A percentile compares a stretch with the other conserved stretches of the same genome.
phyloP scores from a whole-genome alignment of 192 early-diverging fungal species.

The Coemansia sp. region DNA sequence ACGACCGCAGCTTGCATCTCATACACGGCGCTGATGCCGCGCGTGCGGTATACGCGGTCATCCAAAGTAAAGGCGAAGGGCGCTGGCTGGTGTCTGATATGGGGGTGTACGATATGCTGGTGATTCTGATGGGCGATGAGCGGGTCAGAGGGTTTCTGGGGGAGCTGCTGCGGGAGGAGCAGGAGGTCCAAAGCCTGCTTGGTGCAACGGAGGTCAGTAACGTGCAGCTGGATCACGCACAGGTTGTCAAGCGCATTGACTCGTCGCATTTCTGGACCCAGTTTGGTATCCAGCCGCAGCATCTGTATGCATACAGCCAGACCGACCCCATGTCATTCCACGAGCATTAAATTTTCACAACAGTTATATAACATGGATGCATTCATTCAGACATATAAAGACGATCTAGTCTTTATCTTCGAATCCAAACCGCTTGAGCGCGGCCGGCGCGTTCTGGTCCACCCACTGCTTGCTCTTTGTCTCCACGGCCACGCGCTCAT shows the following conservation, averaged over 20 bases:
- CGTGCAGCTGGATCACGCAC: slow-evolving; percentile 19
- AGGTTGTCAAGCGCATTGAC: slow-evolving; percentile 37
- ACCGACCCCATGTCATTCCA: slow-evolving; percentile 11
- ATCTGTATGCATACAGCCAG: slow-evolving; percentile 13
- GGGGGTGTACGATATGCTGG: slow-evolving; percentile 35
- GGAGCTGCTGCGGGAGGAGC: slow-evolving; percentile 14
- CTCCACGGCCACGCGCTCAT: slow-evolving; percentile 12
- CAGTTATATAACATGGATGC: too few species aligned
- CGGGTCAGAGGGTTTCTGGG: slow-evolving; percentile 17
- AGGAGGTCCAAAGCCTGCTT: slow-evolving; percentile 12
- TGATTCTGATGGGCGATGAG: slow-evolving; percentile 23
- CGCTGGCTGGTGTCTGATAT: slow-evolving; percentile 47
- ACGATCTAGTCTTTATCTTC: neutral
- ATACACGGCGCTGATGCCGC: slow-evolving; percentile 45
- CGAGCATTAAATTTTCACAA: neutral
- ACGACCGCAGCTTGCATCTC: slow-evolving; percentile 43
- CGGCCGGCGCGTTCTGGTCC: slow-evolving; percentile 10
- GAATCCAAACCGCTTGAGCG: slow-evolving; percentile 10
- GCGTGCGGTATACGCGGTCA: slow-evolving; percentile 18
- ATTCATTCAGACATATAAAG: slow-evolving; percentile 4
- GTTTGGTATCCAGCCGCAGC: slow-evolving; percentile 21
- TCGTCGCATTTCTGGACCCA: slow-evolving; percentile 40
- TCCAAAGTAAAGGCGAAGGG: neutral
- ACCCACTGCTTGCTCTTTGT: slow-evolving; percentile 42
- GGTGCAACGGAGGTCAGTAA: slow-evolving; percentile 14